Evolutionary conservation across 805 yeast species (phyloP).

Genomic region (Candida ficus): DNA sequence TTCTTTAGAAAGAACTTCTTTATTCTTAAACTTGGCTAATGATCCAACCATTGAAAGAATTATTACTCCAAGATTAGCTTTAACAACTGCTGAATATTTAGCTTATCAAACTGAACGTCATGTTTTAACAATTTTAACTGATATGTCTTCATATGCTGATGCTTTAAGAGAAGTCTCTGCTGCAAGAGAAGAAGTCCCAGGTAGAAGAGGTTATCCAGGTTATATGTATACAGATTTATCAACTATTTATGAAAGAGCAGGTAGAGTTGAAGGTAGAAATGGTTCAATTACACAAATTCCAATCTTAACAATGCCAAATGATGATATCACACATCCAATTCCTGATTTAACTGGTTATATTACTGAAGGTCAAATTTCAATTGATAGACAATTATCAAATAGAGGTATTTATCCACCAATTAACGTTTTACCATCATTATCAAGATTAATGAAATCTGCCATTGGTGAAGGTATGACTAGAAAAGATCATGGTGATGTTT

Average conservation of each 20-base stretch:
- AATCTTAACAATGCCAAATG: slow-evolving; percentile 98
- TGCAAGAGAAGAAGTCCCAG: slow-evolving; percentile 99
- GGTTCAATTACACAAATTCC: slow-evolving; percentile 99
- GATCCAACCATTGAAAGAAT: slow-evolving; percentile 99
- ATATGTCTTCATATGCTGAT: slow-evolving; percentile 99
- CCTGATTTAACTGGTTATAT: slow-evolving; percentile 99
- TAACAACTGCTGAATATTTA: slow-evolving; percentile 96
- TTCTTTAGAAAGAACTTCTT: slow-evolving; percentile 93
- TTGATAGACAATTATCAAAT: slow-evolving; percentile 93
- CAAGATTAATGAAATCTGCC: slow-evolving; percentile 98
- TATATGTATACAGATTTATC: slow-evolving; percentile 99
- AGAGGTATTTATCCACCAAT: slow-evolving; percentile 99
- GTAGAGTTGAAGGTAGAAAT: slow-evolving; percentile 99
- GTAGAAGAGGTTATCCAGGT: slow-evolving; percentile 99
- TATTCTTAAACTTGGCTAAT: slow-evolving; percentile 95
- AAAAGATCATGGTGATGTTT: slow-evolving; percentile 99
- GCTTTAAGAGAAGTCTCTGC: slow-evolving; percentile 99
- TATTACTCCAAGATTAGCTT: slow-evolving; percentile 97
- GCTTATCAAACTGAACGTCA: slow-evolving; percentile 99
- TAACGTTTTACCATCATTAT: slow-evolving; percentile 93
- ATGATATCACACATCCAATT: slow-evolving; percentile 99
- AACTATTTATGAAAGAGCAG: slow-evolving; percentile 98
- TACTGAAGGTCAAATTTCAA: slow-evolving; percentile 97
- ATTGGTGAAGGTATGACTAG: slow-evolving; percentile 99
- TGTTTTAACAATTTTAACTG: slow-evolving; percentile 95